Base-by-base conservation (phyloP, 2,329 filamentous ascomycete genomes). In the Penicillium sp. region DNA sequence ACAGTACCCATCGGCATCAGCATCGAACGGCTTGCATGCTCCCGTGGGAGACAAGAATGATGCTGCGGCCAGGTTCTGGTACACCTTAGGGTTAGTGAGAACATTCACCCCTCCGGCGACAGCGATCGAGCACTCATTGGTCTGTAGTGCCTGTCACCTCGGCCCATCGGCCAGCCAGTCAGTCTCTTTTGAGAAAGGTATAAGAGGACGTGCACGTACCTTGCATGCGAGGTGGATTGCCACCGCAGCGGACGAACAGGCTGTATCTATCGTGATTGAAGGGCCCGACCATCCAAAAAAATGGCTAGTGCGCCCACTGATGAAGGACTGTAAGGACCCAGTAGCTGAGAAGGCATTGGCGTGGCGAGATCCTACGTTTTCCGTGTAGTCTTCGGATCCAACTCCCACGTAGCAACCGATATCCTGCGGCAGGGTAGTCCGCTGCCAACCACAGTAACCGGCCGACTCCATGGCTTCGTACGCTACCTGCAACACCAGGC, bases 241-340 rank as follows among this genome's bases (percentile, higher is more conserved):
- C 1, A 63, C 58, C 5, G 30, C 35, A 7, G 60, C 60, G 1
- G 60, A 56, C 1, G 61, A 66, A 41, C 84, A 76, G 0, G 61
- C 60, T 3, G 63, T 65, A 31, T 63, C 63, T 3, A 53, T 7
- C 2, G 31, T 30, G 1, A 61, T 11, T 1, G 46, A 50, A 0
- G 63, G 63, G 0, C 81, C 81, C 2, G 71, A 77, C 68, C 79
- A 82, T 0, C 78, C 75, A 56, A 83, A 82, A 50, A 73, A 73
- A 55, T 82, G 79, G 46, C 73, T 76, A 44, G 82, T 61, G 8
- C 74, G 70, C 11, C 68, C 69, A 23, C 50, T 46, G 7, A 70
- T 30, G 44, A 73, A 72, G 0, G 59, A 50, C 15, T 54, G 31
- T 3, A 69, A 48, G 2, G 57, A 71, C 3, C 71, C 71, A 0